Conservation (phyloP, 75 land plant species). For the Isoetes taiwanensis region DNA sequence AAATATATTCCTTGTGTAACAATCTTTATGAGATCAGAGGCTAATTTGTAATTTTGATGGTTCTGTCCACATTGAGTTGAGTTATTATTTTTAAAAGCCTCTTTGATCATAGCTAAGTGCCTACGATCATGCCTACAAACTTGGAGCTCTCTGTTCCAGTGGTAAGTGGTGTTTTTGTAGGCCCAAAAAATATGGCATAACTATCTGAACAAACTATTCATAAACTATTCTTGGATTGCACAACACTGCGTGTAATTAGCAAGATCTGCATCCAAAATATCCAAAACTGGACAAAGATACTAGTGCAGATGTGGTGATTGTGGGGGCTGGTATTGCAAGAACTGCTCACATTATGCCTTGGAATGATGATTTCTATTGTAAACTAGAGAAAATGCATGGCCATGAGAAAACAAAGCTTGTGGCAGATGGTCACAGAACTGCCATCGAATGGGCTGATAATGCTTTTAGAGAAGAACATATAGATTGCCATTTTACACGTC, state of each 20-base stretch:
- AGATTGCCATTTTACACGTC: conserved; percentile 19
- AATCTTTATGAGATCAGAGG: no score
- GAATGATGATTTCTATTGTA: conserved; percentile 28
- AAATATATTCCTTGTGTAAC: no score
- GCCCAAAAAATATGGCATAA: no score
- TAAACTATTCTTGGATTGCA: conserved; percentile 21
- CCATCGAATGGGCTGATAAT: conserved; percentile 19
- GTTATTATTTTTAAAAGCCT: no score
- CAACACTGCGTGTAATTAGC: conserved; percentile 25
- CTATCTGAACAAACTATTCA: no score
- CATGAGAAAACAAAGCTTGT: conserved; percentile 8
- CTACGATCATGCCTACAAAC: no score
- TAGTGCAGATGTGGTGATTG: conserved; percentile 21
- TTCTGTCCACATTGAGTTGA: no score
- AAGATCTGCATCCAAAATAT: conserved; percentile 16
- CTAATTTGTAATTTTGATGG: no score
- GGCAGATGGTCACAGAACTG: conserved; percentile 23
- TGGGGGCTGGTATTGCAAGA: conserved; percentile 30
- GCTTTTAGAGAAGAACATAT: conserved; percentile 22
- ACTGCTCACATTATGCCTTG: conserved; percentile 32
- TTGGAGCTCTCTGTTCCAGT: no score
- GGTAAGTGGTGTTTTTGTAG: no score
- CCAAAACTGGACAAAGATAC: conserved; percentile 21
- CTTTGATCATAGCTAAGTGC: no score
- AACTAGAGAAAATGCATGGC: conserved; percentile 18